These are phyloP conservation scores for Ormosia emarginata DNA, from an alignment of 306 rosid genomes.

Conservation along the genomic window DNA sequence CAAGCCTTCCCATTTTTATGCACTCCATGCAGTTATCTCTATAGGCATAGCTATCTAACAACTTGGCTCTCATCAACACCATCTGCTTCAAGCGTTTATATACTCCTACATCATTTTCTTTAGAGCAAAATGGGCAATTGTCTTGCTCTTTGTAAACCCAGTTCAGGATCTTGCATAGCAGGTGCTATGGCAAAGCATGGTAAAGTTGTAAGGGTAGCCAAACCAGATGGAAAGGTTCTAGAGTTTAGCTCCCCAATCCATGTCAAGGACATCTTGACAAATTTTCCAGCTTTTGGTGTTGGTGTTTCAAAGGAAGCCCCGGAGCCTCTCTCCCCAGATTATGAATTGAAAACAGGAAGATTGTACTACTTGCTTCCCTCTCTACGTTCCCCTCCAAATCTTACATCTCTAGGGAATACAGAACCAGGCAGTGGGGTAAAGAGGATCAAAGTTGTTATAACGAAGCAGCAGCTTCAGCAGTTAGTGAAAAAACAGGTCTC, in stretches of 20 bases:
- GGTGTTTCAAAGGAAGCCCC: constrained; percentile 43
- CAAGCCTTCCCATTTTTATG: not conserved
- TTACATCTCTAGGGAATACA: not conserved
- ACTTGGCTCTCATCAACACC: not conserved
- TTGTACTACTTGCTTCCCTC: constrained; percentile 51
- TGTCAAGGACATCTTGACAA: constrained; percentile 50
- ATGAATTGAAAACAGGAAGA: constrained; percentile 52
- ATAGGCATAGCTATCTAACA: not conserved
- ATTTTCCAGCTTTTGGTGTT: constrained; percentile 30
- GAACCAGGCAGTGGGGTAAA: constrained; percentile 16
- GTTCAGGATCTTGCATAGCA: not conserved
- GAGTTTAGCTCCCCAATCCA: constrained; percentile 42
- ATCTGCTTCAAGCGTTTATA: not conserved
- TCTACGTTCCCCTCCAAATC: not conserved
- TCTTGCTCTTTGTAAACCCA: constrained; percentile 29
- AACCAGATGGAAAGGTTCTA: constrained; percentile 52
- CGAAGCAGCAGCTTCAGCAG: constrained; percentile 61
- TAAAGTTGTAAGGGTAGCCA: constrained; percentile 43
- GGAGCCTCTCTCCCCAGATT: constrained; percentile 38
- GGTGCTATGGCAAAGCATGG: constrained; percentile 10
- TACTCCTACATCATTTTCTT: not conserved
- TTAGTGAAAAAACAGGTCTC: constrained; percentile 54
- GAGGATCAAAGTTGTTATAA: constrained; percentile 61
- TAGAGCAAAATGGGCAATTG: constrained; percentile 58
- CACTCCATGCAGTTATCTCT: not conserved